phyloP scores from a whole-genome alignment of 2,329 filamentous ascomycete species.

The Dactylellina leptospora region DNA sequence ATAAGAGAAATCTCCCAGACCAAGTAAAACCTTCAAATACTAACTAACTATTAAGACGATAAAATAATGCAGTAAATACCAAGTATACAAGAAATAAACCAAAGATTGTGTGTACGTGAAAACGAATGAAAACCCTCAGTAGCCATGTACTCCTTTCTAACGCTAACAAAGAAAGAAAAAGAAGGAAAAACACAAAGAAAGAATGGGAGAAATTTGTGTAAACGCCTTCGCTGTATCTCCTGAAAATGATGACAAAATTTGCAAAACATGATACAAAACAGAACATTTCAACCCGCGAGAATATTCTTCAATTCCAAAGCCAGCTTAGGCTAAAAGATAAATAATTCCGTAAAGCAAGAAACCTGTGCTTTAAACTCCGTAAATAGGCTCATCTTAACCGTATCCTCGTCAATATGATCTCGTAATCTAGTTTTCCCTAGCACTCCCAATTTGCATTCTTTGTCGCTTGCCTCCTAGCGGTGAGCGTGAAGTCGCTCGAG shows the following conservation, averaged over 20 bases:
- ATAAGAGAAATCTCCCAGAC: neutral
- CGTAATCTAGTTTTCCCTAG: neutral
- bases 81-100: constrained; percentile 2
- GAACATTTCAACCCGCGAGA: neutral
- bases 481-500: constrained; percentile 38
- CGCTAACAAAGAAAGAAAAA: neutral
- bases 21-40: neutral
- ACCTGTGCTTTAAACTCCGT: neutral
- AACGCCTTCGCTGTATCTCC: constrained; percentile 18
- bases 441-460: neutral
- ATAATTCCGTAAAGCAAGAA: neutral
- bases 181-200: too few species aligned
- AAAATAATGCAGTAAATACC: neutral
- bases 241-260: neutral
- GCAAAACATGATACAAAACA: neutral
- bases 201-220: too few species aligned
- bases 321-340: neutral
- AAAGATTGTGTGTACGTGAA: constrained; percentile 4
- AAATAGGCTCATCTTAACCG: neutral
- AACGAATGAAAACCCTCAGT: constrained; percentile 2
- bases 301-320: constrained; percentile 12
- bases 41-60: constrained; percentile 5
- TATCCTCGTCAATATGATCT: constrained; percentile 6
- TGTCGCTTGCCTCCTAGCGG: constrained; percentile 9
- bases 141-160: constrained; percentile 36